Base-by-base conservation (phyloP, 495 filamentous ascomycete species). In the Tuber indicum region DNA sequence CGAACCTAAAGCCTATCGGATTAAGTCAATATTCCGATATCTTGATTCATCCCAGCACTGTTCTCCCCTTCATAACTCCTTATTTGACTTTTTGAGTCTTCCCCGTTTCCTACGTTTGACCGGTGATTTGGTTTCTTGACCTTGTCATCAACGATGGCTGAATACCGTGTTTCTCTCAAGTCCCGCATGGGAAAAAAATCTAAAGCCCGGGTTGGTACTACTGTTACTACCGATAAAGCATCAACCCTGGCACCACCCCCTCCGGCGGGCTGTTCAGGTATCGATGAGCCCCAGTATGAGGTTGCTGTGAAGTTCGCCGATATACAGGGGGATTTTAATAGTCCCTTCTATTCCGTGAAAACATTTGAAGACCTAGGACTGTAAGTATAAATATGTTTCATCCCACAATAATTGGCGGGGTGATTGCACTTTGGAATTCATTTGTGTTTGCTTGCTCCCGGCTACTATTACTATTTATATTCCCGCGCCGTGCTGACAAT, bases 251-350 rank as follows among this genome's bases (percentile, higher is more conserved):
- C 66, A 32, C 46, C 75, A 21, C 78, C 77, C 49, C 66, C 77
- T n/a, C 71, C 70, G 41, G 77, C 70, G 39, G 78, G 79, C 42
- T 47, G 45, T 49, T 76, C 49, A 3, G 77, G 76, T 41, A 72
- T 84, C 12, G 70, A 82, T 10, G 75, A 84, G 39, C 78, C 72
- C 21, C 77, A 71, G 14, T 84, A 84, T 78, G 32, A 84, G 23
- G 85, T 98, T 75, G 91, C 97, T 79, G 93, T 99, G 79, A 96
- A 96, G 86, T 89, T 99, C 66, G 92, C 90, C 80, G 94, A 97
- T 81, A 87, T 97, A 72, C 95, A 98, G 84, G 88, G 89, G 12
- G 93, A 99, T 82, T 90, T 91, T 1, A 91, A 94, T 78, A 95
- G 92, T 83, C 96, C 96, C 3, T 88, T 99, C 32, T 95, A 88